Base-by-base conservation (phyloP, 176 grass and related monocot genomes). In the Oryza longistaminata region DNA sequence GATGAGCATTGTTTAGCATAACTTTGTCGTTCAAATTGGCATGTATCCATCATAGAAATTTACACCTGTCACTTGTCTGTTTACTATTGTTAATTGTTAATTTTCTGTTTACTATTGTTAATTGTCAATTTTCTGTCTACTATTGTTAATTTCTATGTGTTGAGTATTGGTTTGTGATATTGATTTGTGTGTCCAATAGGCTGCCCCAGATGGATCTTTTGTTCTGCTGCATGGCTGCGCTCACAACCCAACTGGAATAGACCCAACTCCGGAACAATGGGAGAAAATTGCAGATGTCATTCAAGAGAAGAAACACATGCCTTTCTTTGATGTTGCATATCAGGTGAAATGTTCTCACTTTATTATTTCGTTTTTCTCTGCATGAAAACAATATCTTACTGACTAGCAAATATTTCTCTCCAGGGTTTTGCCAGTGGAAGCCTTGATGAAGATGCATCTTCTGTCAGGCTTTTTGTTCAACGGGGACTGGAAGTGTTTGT, bases 251-350 rank as follows among this genome's bases (percentile, higher is more conserved):
- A 98, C 96, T 70, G 96, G 93, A 88, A 95, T 98, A 64, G 96
- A 98, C 50, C 96, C 93, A 83, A 98, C 91, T 88, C 85, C 87
- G 75, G 88, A 98, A 64, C 93, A 95, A 48, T 94, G 93, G 96
- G 87, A 90, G 53, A 92, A 87, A 92, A 88, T 92, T 85, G 93
- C 93, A 53, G 93, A 94, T 88, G 73, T 92, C 78, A 93, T 98
- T 87, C 81, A 98, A 89, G 89, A 95, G 86, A 95, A 95, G 86
- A 93, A 90, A 10, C 91, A 95, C 61, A 94, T 87, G 45, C 93
- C 96, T 68, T 98, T 98, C 85, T 95, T 98, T 91, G 96, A 98
- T 92, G 96, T 98, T 87, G 96, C 96, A 76, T 98, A 98, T 74
- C 96, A 98, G 91, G 96, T 95, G 26, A 77, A 64, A 9, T 34